A percentile compares a stretch with the other conserved stretches of the same genome.
Conservation (phyloP, 805 yeast genomes). For the Teunomyces pallodes region DNA sequence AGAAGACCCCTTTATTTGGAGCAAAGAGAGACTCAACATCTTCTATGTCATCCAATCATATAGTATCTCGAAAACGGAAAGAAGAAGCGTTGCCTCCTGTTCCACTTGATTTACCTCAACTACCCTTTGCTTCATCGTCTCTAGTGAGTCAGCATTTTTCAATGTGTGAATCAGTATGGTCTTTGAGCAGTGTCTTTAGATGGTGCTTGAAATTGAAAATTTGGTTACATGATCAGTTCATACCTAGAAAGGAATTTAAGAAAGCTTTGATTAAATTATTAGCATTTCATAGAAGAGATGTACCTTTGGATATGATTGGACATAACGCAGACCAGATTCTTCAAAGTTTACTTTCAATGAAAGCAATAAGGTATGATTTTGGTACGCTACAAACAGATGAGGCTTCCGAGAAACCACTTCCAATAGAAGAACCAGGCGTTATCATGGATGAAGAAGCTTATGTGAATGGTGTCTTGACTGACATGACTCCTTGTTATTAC, state of each 20-base stretch:
- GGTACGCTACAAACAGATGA: background rate
- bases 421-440: conserved; percentile 10
- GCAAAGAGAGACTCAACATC: conserved; percentile 1
- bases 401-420: background rate
- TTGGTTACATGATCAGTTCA: conserved; percentile 53
- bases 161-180: conserved; percentile 45
- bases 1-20: background rate
- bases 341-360: conserved; percentile 32
- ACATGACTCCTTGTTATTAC: conserved; percentile 48
- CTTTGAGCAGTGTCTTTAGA: conserved; percentile 46
- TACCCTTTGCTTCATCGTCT: conserved; percentile 54
- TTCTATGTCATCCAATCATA: conserved; percentile 1
- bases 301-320: conserved; percentile 50
- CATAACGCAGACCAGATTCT: conserved; percentile 50
- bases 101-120: conserved; percentile 50
- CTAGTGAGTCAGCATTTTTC: conserved; percentile 49
- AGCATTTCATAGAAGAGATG: conserved; percentile 48
- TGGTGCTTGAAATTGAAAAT: conserved; percentile 53
- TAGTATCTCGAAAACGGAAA: conserved; percentile 10
- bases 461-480: conserved; percentile 43
- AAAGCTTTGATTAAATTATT: conserved; percentile 51
- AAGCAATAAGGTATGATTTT: conserved; percentile 38
- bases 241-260: conserved; percentile 52
- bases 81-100: conserved; percentile 38
- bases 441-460: conserved; percentile 13